These are phyloP conservation scores for Termitomyces sp. DNA, from an alignment of 768 basidiomycete genomes.

Conservation along the genomic window DNA sequence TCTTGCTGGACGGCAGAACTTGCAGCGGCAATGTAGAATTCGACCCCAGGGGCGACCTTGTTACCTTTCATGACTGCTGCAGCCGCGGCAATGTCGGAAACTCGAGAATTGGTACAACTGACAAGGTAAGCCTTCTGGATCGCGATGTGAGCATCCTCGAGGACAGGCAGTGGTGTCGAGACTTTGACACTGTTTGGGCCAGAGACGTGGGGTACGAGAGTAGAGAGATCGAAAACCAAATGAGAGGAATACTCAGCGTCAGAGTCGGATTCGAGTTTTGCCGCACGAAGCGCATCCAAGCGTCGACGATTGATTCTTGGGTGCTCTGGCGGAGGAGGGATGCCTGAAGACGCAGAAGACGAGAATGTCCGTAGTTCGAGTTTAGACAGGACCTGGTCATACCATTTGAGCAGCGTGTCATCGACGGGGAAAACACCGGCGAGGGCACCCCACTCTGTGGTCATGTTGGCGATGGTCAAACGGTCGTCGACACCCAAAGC, in stretches of 20 bases:
- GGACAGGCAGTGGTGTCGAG: conserved; percentile 86
- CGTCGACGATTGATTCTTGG: conserved; percentile 79
- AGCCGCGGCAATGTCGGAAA: conserved; percentile 89
- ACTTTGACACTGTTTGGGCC: conserved; percentile 98
- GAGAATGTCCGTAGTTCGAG: conserved; percentile 76
- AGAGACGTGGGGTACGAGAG: conserved; percentile 92
- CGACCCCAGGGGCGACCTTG: conserved; percentile 81
- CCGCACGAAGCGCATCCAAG: conserved; percentile 56
- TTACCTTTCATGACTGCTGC: conserved; percentile 84
- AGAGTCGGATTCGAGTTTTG: conserved; percentile 60
- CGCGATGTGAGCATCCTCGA: conserved; percentile 65
- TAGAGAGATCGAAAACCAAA: conserved; percentile 87
- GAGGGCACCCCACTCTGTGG: conserved; percentile 98
- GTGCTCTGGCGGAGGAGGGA: conserved; percentile 73
- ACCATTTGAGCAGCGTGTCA: conserved; percentile 78
- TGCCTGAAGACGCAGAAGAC: conserved; percentile 38
- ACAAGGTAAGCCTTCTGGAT: conserved; percentile 99
- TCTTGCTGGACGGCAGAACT: conserved; percentile 90
- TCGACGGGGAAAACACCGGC: conserved; percentile 95
- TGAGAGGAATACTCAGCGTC: conserved; percentile 82
- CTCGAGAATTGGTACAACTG: conserved; percentile 95
- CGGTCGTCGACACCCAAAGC: conserved; percentile 85
- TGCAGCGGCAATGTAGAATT: conserved; percentile 97
- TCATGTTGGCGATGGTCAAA: conserved; percentile 98
- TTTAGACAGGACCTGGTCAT: conserved; percentile 66